These are phyloP conservation scores for Wallacemonas sp. DNA, from an alignment of 208 protist species.

Conservation along the genomic window DNA sequence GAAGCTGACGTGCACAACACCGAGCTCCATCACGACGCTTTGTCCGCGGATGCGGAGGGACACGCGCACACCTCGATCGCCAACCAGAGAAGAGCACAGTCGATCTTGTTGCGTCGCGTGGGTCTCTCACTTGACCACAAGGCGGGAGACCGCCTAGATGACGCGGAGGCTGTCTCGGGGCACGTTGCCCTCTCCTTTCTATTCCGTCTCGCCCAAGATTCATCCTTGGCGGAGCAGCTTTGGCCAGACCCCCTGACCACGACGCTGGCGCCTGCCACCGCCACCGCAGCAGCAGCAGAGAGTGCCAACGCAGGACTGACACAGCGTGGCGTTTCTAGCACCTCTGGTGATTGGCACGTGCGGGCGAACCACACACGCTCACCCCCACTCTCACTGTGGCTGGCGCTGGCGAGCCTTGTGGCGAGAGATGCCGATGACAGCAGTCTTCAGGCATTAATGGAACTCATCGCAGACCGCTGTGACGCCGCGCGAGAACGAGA, in stretches of 20 bases:
- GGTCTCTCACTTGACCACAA: not conserved
- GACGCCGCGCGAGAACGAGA: not conserved
- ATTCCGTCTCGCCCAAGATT: not conserved
- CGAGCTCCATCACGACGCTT: not conserved
- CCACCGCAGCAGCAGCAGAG: not conserved
- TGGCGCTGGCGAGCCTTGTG: not conserved
- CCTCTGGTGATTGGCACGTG: too few relatives aligned
- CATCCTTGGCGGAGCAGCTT: not conserved
- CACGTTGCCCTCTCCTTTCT: not conserved
- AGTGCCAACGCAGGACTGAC: not conserved
- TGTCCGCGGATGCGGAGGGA: not conserved
- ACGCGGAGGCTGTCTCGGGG: not conserved
- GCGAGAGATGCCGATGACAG: not conserved
- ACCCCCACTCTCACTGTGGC: constrained; percentile 3
- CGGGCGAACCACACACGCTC: not conserved
- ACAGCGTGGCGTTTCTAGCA: not conserved
- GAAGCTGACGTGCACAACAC: not conserved
- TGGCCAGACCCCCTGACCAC: not conserved
- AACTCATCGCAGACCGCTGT: not conserved
- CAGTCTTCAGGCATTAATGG: not conserved
- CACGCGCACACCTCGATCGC: not conserved
- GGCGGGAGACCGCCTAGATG: not conserved
- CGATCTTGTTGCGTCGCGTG: not conserved
- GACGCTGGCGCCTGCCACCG: not conserved
- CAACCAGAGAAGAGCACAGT: not conserved